These are phyloP conservation scores for Trichothecium roseum DNA, from an alignment of 2,329 filamentous ascomycete genomes.

Conservation along the genomic window DNA sequence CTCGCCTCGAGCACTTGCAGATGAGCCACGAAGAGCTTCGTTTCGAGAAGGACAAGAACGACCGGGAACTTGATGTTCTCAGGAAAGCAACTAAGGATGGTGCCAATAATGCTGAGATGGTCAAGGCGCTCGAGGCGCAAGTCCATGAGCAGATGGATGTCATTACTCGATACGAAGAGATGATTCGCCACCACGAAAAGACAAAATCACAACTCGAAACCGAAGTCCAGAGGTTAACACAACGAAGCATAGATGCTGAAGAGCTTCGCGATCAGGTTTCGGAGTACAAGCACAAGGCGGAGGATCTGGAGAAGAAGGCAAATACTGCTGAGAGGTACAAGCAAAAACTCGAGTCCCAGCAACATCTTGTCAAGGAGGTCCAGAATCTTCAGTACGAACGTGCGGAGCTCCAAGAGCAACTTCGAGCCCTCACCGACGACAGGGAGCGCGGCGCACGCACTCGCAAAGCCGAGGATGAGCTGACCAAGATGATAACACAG, in stretches of 20 bases:
- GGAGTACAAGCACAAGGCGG: constrained; percentile 47
- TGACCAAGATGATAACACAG: constrained; percentile 29
- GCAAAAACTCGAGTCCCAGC: constrained; percentile 50
- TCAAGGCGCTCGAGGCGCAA: constrained; percentile 43
- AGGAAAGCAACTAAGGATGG: constrained; percentile 40
- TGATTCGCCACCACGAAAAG: constrained; percentile 23
- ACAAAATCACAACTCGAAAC: constrained; percentile 43
- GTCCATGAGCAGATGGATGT: constrained; percentile 59
- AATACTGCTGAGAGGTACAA: constrained; percentile 53
- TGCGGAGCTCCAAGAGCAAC: constrained; percentile 39
- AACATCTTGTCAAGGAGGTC: constrained; percentile 44
- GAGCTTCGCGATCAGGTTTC: constrained; percentile 48
- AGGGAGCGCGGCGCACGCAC: constrained; percentile 21
- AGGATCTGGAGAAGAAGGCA: constrained; percentile 49
- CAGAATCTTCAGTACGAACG: constrained; percentile 44
- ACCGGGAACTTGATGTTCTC: constrained; percentile 40
- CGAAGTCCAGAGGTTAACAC: constrained; percentile 37
- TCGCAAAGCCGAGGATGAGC: constrained; percentile 25
- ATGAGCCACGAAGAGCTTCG: constrained; percentile 56
- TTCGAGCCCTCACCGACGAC: constrained; percentile 24
- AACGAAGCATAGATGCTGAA: constrained; percentile 36
- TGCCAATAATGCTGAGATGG: constrained; percentile 38
- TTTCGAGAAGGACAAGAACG: constrained; percentile 48
- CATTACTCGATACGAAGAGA: constrained; percentile 56
- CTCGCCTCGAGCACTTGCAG: constrained; percentile 49